A percentile compares a stretch with the other conserved stretches of the same genome.
Conservation (phyloP, 805 yeast species). For the Grigorovia transvaalensis region DNA sequence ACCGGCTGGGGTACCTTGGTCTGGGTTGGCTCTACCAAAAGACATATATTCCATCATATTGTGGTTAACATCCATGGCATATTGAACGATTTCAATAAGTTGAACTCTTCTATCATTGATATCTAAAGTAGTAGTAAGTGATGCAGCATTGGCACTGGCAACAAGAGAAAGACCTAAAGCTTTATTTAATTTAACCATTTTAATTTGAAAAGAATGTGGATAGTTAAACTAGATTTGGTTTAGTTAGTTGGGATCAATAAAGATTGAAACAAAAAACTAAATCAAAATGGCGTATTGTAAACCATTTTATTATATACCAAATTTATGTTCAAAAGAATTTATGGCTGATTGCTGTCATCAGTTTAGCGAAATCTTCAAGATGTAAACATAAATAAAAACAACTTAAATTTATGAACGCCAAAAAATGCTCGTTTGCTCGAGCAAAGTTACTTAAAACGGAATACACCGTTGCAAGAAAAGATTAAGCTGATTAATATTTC, state of each 20-base stretch:
- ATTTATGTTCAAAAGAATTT: no score
- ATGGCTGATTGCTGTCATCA: no score
- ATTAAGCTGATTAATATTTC: no score
- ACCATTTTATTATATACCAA: no score
- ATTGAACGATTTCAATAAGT: slow-evolving; percentile 5
- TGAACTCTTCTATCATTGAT: slow-evolving; percentile 3
- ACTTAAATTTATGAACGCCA: no score
- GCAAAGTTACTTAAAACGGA: no score
- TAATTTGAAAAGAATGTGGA: background rate
- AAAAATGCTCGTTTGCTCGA: no score
- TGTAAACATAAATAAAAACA: no score
- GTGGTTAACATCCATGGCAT: slow-evolving; percentile 6
- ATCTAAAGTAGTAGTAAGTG: slow-evolving; percentile 2
- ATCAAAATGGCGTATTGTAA: no score
- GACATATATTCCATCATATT: slow-evolving; percentile 6
- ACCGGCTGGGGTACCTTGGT: slow-evolving; percentile 5
- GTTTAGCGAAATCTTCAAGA: no score
- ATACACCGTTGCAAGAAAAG: no score
- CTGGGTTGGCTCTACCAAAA: slow-evolving; percentile 7
- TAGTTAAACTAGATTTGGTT: background rate
- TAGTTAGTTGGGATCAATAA: background rate
- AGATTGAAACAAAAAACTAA: background rate
- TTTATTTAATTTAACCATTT: background rate
- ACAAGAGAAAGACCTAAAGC: background rate
- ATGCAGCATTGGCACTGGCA: background rate